These are phyloP conservation scores for Extremus antarcticus DNA, from an alignment of 495 filamentous ascomycete genomes.

Conservation along the genomic window DNA sequence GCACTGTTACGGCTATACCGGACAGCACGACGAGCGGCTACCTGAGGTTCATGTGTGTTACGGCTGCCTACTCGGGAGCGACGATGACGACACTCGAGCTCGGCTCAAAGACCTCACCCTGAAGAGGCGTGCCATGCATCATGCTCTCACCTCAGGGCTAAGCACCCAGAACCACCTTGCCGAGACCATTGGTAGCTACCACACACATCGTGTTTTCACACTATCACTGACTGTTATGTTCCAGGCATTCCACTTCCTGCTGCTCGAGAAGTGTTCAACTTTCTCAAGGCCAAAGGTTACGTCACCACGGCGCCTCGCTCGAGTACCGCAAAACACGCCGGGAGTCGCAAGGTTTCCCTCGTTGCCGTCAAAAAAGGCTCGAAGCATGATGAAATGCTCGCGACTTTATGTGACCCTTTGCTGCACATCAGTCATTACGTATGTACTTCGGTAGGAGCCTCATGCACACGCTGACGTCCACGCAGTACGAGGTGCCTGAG, in stretches of 20 bases:
- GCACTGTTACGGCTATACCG: conserved; percentile 39
- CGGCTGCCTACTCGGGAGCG: conserved; percentile 34
- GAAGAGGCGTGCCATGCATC: conserved; percentile 26
- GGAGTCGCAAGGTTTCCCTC: conserved; percentile 24
- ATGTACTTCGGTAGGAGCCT: conserved; percentile 9
- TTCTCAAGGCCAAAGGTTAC: conserved; percentile 26
- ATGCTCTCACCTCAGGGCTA: conserved; percentile 15
- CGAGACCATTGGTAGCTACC: conserved; percentile 17
- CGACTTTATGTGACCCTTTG: conserved; percentile 32
- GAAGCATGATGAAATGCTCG: conserved; percentile 15
- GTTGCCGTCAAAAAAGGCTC: conserved; percentile 18
- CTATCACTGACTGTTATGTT: no score
- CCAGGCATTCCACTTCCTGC: not conserved
- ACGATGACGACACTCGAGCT: conserved; percentile 21
- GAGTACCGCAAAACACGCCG: conserved; percentile 23
- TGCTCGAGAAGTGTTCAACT: conserved; percentile 19
- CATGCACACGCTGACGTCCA: not conserved
- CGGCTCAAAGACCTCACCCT: conserved; percentile 29
- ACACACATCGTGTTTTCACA: not conserved
- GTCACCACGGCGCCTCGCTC: conserved; percentile 26
- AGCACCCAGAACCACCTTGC: conserved; percentile 16
- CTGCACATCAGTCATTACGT: conserved; percentile 33
- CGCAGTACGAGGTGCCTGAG: not conserved
- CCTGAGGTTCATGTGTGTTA: conserved; percentile 40
- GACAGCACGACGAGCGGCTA: conserved; percentile 23